Evolutionary conservation across 495 filamentous ascomycete genomes (phyloP).

Genomic region (Xylaria acuta): DNA sequence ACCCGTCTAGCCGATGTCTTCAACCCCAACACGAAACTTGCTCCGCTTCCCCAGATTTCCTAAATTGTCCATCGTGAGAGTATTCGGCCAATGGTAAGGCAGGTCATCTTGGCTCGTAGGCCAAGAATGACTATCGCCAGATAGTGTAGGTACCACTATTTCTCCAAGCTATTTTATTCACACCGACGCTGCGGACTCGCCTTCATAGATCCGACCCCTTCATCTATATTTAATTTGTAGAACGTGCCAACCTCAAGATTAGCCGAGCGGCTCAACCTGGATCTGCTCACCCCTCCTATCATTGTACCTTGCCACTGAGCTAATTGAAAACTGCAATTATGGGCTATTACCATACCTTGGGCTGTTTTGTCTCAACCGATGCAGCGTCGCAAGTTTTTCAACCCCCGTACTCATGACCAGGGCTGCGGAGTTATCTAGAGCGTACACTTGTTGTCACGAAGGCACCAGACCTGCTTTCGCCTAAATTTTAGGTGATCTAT

Average conservation of each 20-base stretch:
- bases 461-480: background rate
- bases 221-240: conserved; percentile 17
- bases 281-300: background rate
- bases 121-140: background rate
- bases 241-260: conserved; percentile 16
- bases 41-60: conserved; percentile 27
- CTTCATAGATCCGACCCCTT: background rate
- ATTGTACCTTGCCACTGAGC: background rate
- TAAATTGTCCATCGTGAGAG: conserved; percentile 10
- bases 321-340: background rate
- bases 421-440: conserved; percentile 1
- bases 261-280: conserved; percentile 22
- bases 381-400: conserved; percentile 15
- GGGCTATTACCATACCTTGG: background rate
- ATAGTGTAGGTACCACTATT: background rate
- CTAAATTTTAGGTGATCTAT: background rate
- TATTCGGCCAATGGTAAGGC: conserved; percentile 14
- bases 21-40: conserved; percentile 3
- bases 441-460: background rate
- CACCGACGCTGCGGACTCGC: background rate
- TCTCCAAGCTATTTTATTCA: background rate
- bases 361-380: conserved; percentile 14
- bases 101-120: conserved; percentile 13
- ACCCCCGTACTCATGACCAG: background rate
- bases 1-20: background rate